Evolutionary conservation across 2,329 filamentous ascomycete species (phyloP), one percentile per base, ranked within the genome.

Genomic region (Fusarium aywerte): DNA sequence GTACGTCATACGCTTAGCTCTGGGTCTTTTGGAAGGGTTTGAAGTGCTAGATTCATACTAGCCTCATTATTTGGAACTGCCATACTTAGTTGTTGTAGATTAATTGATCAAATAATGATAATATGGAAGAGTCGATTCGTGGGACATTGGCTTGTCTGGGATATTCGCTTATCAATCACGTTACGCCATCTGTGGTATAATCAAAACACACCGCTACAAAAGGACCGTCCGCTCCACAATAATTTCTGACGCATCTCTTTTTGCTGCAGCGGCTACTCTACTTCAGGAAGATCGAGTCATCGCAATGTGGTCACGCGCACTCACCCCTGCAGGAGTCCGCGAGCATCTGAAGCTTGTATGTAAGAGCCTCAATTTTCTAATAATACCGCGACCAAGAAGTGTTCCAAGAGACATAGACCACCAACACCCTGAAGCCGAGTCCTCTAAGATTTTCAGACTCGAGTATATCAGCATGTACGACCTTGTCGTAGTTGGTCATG

Each of bases 381-480:
- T 53, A 53, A 58, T 53, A 45, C 55, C 32, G 55, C 55, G 32
- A 58, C 55, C 25, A 58, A 58, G 48, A 58, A 58, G 55, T 45
- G 38, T 58, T 58, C 48, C 39, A 53, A 58, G 39, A 58, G 55
- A 58, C 25, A 58, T 58, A 53, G 48, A 53, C 48, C 32, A 53
- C 39, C 16, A 53, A 53, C 48, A 53, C 20, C 55, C 40, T 58
- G 39, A 58, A 58, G 55, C 49, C 40, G 10, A 58, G 55, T 56
- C 40, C 50, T 59, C 27, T 58, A 56, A 58, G 55, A 35, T 58
- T 59, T 56, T 59, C 50, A 56, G 56, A 59, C 56, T 56, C 18
- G 21, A 56, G 56, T 59, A 56, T 59, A 56, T 47, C 50, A 59
- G 50, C 35, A 59, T 59, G 50, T 59, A 59, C 50, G 56, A 59